Conservation (phyloP, 768 basidiomycete genomes). For the Naganishia onofrii region DNA sequence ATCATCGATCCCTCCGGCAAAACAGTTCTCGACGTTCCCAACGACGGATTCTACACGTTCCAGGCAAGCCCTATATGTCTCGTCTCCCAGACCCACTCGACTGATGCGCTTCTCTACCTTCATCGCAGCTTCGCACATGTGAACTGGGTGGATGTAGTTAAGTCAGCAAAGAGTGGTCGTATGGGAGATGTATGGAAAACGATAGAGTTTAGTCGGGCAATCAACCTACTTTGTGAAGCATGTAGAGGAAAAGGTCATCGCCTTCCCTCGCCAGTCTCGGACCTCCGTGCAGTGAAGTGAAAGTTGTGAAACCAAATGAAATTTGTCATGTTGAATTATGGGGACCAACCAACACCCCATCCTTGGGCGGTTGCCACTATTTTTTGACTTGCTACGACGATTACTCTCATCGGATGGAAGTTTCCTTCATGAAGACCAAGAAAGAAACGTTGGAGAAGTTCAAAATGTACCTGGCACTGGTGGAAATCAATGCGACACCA, state of each 20-base stretch:
- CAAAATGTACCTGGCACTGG: constrained; percentile 12
- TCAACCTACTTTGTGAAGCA: constrained; percentile 1
- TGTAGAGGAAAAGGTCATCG: constrained; percentile 15
- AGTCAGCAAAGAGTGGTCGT: too few species aligned
- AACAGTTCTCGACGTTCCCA: background rate
- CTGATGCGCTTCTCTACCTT: constrained; percentile 4
- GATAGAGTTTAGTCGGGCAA: background rate
- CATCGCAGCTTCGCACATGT: constrained; percentile 6
- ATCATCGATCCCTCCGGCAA: background rate
- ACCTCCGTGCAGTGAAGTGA: background rate
- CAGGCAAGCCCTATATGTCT: constrained; percentile 1
- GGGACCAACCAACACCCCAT: background rate
- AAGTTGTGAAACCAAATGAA: background rate
- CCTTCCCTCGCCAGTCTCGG: background rate
- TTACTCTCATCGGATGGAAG: background rate
- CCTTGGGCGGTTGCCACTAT: background rate
- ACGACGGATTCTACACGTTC: constrained; percentile 13
- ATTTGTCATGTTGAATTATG: constrained; percentile 3
- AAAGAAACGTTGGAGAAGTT: constrained; percentile 11
- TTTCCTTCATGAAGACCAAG: constrained; percentile 14
- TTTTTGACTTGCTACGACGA: constrained; percentile 23
- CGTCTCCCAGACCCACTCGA: background rate
- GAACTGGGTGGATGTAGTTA: constrained; percentile 4
- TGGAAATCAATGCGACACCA: constrained; percentile 11
- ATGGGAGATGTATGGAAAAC: constrained; percentile 2